Percentiles rank a stretch among this genome's conserved stretches.
phyloP scores from a whole-genome alignment of 345 rosid genomes.

The Dipteronia dyeriana region DNA sequence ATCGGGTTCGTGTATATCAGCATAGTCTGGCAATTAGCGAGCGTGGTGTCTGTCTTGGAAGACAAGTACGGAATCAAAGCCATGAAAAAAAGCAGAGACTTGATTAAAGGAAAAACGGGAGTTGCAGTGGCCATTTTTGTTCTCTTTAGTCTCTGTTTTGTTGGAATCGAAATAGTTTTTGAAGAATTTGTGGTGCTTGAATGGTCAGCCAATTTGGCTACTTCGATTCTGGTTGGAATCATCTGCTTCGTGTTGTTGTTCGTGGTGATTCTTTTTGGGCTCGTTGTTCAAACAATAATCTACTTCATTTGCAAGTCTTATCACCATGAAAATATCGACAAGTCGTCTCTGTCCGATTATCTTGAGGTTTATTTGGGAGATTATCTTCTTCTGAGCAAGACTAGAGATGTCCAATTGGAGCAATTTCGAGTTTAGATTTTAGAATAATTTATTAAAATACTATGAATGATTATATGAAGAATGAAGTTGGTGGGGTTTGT shows the following conservation, averaged over 20 bases:
- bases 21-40: conserved; percentile 50
- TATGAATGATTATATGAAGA: too few species aligned
- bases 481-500: too few species aligned
- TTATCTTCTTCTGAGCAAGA: conserved; percentile 29
- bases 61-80: conserved; percentile 48
- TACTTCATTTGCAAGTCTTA: conserved; percentile 64
- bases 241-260: conserved; percentile 35
- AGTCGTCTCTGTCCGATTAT: conserved; percentile 36
- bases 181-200: conserved; percentile 18
- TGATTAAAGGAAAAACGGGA: conserved; percentile 47
- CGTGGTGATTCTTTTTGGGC: conserved; percentile 34
- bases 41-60: conserved; percentile 58
- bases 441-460: neutral
- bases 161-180: conserved; percentile 23
- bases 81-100: conserved; percentile 39
- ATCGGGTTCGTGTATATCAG: conserved; percentile 41
- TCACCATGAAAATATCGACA: conserved; percentile 50
- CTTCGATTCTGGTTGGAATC: conserved; percentile 26
- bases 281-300: conserved; percentile 45
- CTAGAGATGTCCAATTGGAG: conserved; percentile 33
- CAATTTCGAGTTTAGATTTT: conserved; percentile 25
- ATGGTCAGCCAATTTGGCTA: neutral
- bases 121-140: conserved; percentile 28
- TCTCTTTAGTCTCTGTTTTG: conserved; percentile 1
- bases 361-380: conserved; percentile 43